Evolutionary conservation across 1,284 basidiomycete genomes (phyloP), one percentile per base, ranked within the genome.

Genomic region (Ganoderma sinense): DNA sequence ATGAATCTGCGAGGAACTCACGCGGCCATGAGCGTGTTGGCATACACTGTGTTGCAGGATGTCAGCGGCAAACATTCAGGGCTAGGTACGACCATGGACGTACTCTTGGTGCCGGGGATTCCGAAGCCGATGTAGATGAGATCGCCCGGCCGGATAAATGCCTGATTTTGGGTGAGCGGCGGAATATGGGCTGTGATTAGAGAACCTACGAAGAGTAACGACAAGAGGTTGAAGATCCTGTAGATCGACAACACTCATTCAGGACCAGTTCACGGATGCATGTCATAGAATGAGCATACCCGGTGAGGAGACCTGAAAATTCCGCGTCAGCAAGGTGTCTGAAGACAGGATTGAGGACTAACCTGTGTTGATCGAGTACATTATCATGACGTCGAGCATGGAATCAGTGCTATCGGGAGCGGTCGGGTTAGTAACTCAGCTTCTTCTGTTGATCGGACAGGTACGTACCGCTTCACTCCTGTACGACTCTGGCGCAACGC

Each of bases 21-120:
- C 64, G 65, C 58, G 7, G 64, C 56, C 16, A 65, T n/a, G n/a
- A 65, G 64, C 5, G 55, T 59, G 56, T 65, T 65, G 10, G 56
- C 59, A 39, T 66, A 66, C 41, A 60, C 65, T 66, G 31, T 18
- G 18, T 7, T 2, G 16, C 6, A 33, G 14, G 60, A 13, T 29
- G 48, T 53, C n/a, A 53, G 23, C 7, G 48, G 4, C 20, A n/a
- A 4, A 13, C 13, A 7, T 4, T 53, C 20, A 14, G 11, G 6
- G 20, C 43, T 5, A 48, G 41, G n/a, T 10, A 29, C 16, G 18
- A 45, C 16, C 6, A 18, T 16, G 18, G 20, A 23, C 18, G 20
- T 20, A 45, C 39, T 23, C 29, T 58, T 20, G 13, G 43, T 61
- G 7, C 33, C 23, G 23, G 39, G 59, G 13, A 66, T 60, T 20